Evolutionary conservation across 2,329 filamentous ascomycete species (phyloP), one percentile per base, ranked within the genome.

Genomic region (Macrophomina pseudophaseolina): DNA sequence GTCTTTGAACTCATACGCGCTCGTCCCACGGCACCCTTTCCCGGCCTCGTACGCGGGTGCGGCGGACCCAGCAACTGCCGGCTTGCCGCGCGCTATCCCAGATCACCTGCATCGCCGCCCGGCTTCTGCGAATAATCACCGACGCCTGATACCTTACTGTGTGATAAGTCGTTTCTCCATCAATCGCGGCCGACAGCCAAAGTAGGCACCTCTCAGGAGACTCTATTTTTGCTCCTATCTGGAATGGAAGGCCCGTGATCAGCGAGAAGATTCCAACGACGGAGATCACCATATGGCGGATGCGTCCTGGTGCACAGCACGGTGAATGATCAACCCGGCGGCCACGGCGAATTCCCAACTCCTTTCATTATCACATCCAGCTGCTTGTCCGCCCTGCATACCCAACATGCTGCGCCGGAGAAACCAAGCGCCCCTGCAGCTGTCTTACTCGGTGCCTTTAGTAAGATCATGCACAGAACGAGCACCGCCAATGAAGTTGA

Each of bases 171-270:
- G 51, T 18, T n/a, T 30, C 23, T 44, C 12, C 53, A 4, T 30
- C 12, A 28, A 18, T 14, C 32, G 33, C 33, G 52, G 23, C 54
- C 38, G 35, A 33, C 23, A 30, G 11, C 5, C 14, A 40, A 30
- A 60, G 40, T 33, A 30, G 42, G 40, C n/a, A 12, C 56, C 23
- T 60, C 56, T 60, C 56, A 60, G 56, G 56, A 40, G 56, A 46
- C 56, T 60, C 40, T 60, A 60, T 60, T 60, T 46, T 60, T 48
- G 56, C 40, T 60, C 40, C 56, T 60, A 48, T 60, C 38, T 28
- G 30, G 30, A 48, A 48, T 40, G 40, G 40, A 12, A 28, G 40
- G 56, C 56, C 56, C 56, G 56, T 48, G 40, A 23, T 33, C 56
- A 48, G 38, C 56, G 18, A 46, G 56, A 60, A 60, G 56, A 60